Evolutionary conservation across 306 rosid species (phyloP).

Genomic region (Trifolium dubium): DNA sequence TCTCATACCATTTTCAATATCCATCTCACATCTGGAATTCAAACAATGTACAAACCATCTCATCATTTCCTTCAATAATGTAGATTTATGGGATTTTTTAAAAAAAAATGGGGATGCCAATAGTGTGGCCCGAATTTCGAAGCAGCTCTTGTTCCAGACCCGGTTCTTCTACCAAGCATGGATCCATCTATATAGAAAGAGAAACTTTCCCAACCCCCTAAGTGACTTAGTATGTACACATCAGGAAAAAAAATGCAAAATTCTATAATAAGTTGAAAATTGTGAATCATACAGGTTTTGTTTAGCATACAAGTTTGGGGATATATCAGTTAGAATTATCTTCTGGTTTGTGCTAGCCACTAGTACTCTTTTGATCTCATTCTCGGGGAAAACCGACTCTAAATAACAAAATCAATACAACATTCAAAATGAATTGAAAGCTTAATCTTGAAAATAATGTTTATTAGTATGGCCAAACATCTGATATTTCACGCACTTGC

Average conservation of each 20-base stretch:
- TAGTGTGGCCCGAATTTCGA: not conserved
- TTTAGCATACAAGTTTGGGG: conserved; percentile 3
- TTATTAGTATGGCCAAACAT: conserved; percentile 18
- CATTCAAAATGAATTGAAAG: conserved; percentile 18
- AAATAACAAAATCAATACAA: conserved; percentile 16
- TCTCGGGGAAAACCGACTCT: not conserved
- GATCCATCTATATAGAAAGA: not conserved
- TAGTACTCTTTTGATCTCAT: not conserved
- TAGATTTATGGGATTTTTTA: too few relatives aligned
- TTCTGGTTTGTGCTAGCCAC: not conserved
- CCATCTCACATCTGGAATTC: not conserved
- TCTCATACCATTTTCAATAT: not conserved
- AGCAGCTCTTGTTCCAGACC: not conserved
- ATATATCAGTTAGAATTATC: not conserved
- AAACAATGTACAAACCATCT: conserved; percentile 24
- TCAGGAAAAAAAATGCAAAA: not conserved
- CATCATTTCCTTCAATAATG: not conserved
- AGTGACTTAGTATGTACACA: not conserved
- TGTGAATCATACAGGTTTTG: conserved; percentile 13
- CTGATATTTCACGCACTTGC: conserved; percentile 31
- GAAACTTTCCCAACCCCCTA: not conserved
- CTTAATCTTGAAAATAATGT: not conserved
- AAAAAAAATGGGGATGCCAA: not conserved
- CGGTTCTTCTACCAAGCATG: not conserved
- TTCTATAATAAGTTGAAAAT: not conserved